Evolutionary conservation across 164 flowering plant species (phyloP), one percentile per base, ranked within the genome.

Genomic region (Chimonanthus praecox): DNA sequence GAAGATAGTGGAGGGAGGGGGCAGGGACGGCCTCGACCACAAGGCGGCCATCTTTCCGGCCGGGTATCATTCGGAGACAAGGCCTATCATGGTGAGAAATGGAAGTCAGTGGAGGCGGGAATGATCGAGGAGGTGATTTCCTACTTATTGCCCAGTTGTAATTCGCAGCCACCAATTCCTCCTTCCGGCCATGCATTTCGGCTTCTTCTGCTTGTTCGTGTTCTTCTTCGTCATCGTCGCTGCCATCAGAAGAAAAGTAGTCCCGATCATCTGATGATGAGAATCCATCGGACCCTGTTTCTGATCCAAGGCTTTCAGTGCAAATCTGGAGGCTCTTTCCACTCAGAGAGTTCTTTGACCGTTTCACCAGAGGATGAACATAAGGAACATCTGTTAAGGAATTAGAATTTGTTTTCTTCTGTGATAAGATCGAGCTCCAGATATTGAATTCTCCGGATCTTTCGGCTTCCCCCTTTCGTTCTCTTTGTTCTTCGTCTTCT

Each of bases 301-400:
- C 98, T 2, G 98, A 94, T 47, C 98, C 98, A n/a, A 94, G 94
- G 65, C 90, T 87, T 79, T 94, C 98, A 0, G 98, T 94, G 84
- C 98, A 94, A 10, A 94, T 81, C 75, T 92, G 85, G 5, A 94
- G 90, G 69, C 98, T 94, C 78, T 84, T 86, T 65, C 78, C 83
- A 58, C 83, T 87, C 67, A 94, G 73, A 21, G 85, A 81, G 77
- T 87, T 89, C 1, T 81, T 54, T 3, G 87, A 76, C 71, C 80
- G 76, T 68, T 86, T 89, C 58, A 80, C 82, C 7, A 88, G 89
- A 10, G 97, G 98, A 58, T 90, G 98, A 47, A 91, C 67, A 66
- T 89, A 91, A 20, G 94, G 90, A 16, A 85, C 72, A 3, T 82
- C 71, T 43, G 58, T 48, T 13, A 75, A 64, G 16, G 60, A 44